Base-by-base conservation (phyloP, 805 yeast species). In the Suhomyces faveliae region DNA sequence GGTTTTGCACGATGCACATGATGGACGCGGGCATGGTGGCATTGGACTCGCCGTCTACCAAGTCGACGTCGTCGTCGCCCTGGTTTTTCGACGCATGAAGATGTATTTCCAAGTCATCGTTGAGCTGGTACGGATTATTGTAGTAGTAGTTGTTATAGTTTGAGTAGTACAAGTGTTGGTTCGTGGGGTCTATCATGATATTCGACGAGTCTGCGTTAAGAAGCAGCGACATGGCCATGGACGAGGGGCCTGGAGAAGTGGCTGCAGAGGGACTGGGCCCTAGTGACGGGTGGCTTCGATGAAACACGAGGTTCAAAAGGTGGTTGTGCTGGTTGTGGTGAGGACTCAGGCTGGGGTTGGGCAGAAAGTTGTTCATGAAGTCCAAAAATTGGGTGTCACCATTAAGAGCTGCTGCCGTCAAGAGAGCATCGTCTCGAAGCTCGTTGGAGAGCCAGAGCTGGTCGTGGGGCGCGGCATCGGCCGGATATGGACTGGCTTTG, bases 391-490 rank as follows among this genome's bases (percentile, higher is more conserved):
- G 81, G 4, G 80, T 73, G 49, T 80, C 85, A 42, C 84, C 83
- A 49, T 79, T 79, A 42, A 57, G 80, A 0, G 91, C 90, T 4
- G 88, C 84, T 0, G 90, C 90, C 0, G 90, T 84, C 51, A 85
- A 66, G 22, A 85, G 64, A 0, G 89, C 90, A 56, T 85, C 90
- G 53, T 83, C 89, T 44, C 86, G 62, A 40, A 85, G 68, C 58
- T 85, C 91, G 47, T 78, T 81, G 12, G 89, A 82, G 19, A 85
- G 70, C 89, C 89, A 85, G 54, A 83, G 81, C 47, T 79, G 78
- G 45, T 81, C 84, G 30, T 70, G 68, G 4, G 64, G 56, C 42
- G 55, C 46, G 2, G 23, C 43, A 4, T 37, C 35, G 37, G 30
- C 27, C 3, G 21, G 15, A 3, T 27, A 27, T 6, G 30, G 17